A percentile compares a stretch with the other conserved stretches of the same genome.
Conservation (phyloP, 2,329 filamentous ascomycete species). For the Penicillium olsonii region DNA sequence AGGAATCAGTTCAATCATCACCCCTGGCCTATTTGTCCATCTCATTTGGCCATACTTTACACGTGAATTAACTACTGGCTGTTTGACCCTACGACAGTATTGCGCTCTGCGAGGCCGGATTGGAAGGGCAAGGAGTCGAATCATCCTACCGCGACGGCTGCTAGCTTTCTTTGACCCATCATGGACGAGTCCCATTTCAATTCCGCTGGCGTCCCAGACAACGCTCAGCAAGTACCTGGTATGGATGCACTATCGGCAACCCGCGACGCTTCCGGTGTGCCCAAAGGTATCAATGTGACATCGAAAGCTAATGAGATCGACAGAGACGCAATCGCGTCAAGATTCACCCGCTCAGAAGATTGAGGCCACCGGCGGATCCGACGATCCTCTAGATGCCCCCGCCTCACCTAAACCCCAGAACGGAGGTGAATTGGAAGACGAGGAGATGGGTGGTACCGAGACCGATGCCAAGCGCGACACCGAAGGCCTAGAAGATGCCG, state of each 20-base stretch:
- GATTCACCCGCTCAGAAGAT: slow-evolving; percentile 32
- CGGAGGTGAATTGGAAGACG: slow-evolving; percentile 63
- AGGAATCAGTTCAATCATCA: slow-evolving; percentile 27
- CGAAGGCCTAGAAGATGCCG: slow-evolving; percentile 47
- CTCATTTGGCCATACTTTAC: slow-evolving; percentile 8
- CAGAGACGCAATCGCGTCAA: slow-evolving; percentile 37
- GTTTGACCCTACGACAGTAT: slow-evolving; percentile 3
- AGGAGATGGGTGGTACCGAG: slow-evolving; percentile 74
- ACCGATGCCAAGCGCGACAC: slow-evolving; percentile 49
- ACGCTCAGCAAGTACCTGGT: slow-evolving; percentile 28
- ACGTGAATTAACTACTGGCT: slow-evolving; percentile 7
- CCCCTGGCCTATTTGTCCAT: slow-evolving; percentile 16
- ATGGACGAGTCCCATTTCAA: slow-evolving; percentile 41
- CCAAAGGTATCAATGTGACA: slow-evolving; percentile 12
- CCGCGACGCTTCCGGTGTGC: slow-evolving; percentile 35
- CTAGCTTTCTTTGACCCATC: slow-evolving; percentile 29
- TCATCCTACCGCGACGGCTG: slow-evolving; percentile 32
- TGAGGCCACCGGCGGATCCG: slow-evolving; percentile 45
- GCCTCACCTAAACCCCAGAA: slow-evolving; percentile 64
- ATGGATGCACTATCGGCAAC: slow-evolving; percentile 31
- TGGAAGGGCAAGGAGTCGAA: slow-evolving; percentile 31
- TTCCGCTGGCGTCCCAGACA: slow-evolving; percentile 29
- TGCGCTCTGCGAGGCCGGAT: slow-evolving; percentile 18
- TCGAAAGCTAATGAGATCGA: slow-evolving; percentile 21
- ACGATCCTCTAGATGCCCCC: slow-evolving; percentile 71